Evolutionary conservation across 306 rosid species (phyloP), one percentile per base, ranked within the genome.

Genomic region (Pyrus communis): DNA sequence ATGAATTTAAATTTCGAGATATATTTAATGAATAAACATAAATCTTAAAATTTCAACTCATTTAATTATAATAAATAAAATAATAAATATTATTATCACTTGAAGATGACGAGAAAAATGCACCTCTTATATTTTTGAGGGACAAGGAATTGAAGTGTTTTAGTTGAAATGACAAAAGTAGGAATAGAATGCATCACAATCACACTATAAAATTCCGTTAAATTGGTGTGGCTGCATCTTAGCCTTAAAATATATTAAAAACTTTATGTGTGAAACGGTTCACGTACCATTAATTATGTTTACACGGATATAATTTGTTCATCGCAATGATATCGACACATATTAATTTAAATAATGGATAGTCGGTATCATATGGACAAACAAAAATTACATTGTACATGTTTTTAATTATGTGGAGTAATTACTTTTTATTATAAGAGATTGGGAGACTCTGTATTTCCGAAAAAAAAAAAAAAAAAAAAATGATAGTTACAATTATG

Each of bases 21-120:
- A 1, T 35, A 0, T 35, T 35, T 35, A 6, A 0, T 6, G 0
- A 6, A 35, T 35, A 35, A 0, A 35, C 0, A 33, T 1, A 35
- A 35, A 35, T 35, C 1, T 1, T 1, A 35, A 35, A 35, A 35
- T 35, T 35, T 35, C 6, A 35, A 35, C 2, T 1, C 1, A 35
- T 35, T 0, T 35, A 35, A 35, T 35, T 0, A 33, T 33, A 1
- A 1, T 7, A 35, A 35, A 35, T 35, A 0, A 35, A 7, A 38
- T 38, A 7, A 38, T 38, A 7, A 38, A 38, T 38, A 38, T 38
- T 1, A 38, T 38, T 7, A 38, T 7, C 42, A 7, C 2, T 38
- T 38, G 0, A 38, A 0, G 7, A 9, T 38, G 42, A 38, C 8
- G 2, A 38, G 0, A 35, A 35, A 35, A 35, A 1, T 35, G 40